Conservation (phyloP, 2,329 filamentous ascomycete species). For the Keithomyces neogunnii region DNA sequence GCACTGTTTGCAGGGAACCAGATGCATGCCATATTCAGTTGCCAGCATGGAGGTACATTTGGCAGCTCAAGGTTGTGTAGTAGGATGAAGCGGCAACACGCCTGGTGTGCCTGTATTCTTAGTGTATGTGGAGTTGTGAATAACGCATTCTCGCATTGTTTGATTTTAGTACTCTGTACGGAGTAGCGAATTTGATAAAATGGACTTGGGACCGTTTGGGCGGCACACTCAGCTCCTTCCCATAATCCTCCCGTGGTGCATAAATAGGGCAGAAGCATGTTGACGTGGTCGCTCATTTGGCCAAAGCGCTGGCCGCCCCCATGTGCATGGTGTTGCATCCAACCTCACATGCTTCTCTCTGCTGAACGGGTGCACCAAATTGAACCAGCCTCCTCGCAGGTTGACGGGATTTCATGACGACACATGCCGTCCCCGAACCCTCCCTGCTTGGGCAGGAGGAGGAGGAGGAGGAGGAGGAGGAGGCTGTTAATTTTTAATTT, state of each 20-base stretch:
- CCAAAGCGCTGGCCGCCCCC: background rate
- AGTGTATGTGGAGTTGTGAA: too few species aligned
- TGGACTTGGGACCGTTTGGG: too few species aligned
- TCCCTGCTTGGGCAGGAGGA: background rate
- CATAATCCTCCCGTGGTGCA: too few species aligned
- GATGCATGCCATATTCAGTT: too few species aligned
- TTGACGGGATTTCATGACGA: background rate
- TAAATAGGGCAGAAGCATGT: background rate
- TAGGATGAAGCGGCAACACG: too few species aligned
- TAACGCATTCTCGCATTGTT: too few species aligned
- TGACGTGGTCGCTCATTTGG: slow-evolving; percentile 1
- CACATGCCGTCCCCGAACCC: background rate
- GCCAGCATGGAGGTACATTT: too few species aligned
- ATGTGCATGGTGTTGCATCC: background rate
- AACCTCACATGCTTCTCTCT: background rate
- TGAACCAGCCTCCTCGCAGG: background rate
- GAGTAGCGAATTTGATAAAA: too few species aligned
- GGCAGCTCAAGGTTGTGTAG: too few species aligned
- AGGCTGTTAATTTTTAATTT: background rate
- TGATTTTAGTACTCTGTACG: too few species aligned
- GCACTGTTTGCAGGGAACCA: background rate
- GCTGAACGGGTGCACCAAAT: background rate
- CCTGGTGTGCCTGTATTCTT: too few species aligned
- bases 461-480: background rate
- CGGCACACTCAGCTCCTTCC: too few species aligned